Conservation (phyloP, 495 filamentous ascomycete species). For the Massariosphaeria phaeospora region DNA sequence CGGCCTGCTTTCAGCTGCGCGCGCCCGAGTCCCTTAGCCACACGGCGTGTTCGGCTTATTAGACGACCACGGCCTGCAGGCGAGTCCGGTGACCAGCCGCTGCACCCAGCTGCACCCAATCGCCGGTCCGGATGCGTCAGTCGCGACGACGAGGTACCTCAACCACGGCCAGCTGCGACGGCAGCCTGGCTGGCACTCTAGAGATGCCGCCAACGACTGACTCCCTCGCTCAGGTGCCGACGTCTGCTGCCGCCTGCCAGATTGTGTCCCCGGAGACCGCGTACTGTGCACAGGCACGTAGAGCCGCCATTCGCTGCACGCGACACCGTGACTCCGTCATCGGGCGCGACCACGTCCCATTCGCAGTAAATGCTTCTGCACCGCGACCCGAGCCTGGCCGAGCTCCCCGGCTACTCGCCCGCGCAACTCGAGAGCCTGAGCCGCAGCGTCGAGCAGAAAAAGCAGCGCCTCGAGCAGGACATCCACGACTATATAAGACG, state of each 20-base stretch:
- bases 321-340: conserved; percentile 21
- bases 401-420: conserved; percentile 21
- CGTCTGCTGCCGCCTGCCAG: conserved; percentile 17
- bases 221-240: conserved; percentile 1
- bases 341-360: background rate
- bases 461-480: conserved; percentile 30
- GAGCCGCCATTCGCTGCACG: conserved; percentile 7
- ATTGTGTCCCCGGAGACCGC: conserved; percentile 5
- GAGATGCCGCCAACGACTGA: conserved; percentile 4
- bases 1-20: conserved; percentile 7
- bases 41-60: too few relatives aligned
- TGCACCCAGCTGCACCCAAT: conserved; percentile 7
- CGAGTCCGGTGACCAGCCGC: conserved; percentile 9
- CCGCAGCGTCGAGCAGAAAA: conserved; percentile 23
- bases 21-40: background rate
- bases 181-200: conserved; percentile 11
- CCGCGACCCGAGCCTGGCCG: conserved; percentile 18
- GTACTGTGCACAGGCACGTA: conserved; percentile 3
- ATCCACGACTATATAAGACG: conserved; percentile 26
- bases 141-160: conserved; percentile 12
- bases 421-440: conserved; percentile 22
- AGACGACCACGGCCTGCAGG: background rate
- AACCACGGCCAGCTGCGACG: background rate
- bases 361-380: conserved; percentile 19
- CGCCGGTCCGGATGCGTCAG: conserved; percentile 19